Evolutionary conservation across 257 asterid genomes (phyloP), one percentile per base, ranked within the genome.

Genomic region (Penstemon newberryi): DNA sequence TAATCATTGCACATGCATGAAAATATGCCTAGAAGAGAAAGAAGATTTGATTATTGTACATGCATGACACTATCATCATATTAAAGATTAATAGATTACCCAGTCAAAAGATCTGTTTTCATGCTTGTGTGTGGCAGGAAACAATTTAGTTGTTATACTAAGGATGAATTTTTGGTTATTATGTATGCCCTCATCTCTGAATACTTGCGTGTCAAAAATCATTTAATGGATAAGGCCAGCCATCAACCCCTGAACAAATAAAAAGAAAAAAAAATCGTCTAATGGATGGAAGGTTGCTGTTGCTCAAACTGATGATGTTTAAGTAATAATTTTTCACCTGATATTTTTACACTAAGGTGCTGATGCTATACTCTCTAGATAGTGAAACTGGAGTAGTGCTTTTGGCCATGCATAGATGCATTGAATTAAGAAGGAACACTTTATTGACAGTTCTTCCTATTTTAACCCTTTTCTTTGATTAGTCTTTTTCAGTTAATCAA

Each of bases 321-420:
- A 41, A 42, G 37, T 62, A 39, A 7, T 18, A 10, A 19, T 36
- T 52, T 38, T 18, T 69, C 38, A 18, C 43, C 45, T 43, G 33
- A 42, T 50, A 49, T 56, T 46, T n/a, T 51, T 62, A 38, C 41
- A 38, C 36, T 42, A 3, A 7, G 10, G 9, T 58, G 40, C 42
- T 43, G 66, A 15, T 72, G 13, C 50, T 62, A 15, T n/a, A 50
- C 44, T 69, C 8, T 56, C 53, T 37, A 50, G 65, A 62, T 69
- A 39, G 33, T 54, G 39, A 15, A 3, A 9, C 51, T 40, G 6
- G 41, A 65, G 57, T 13, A 10, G 44, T 38, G 56, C 8, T 55
- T 39, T n/a, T 43, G 52, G 19, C 60, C 54, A 38, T 63, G 6
- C 39, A 12, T 18, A 13, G 8, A 13, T 65, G 39, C 60, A 52